These are phyloP conservation scores for Ogataea pini DNA, from an alignment of 805 yeast genomes.

Conservation along the genomic window DNA sequence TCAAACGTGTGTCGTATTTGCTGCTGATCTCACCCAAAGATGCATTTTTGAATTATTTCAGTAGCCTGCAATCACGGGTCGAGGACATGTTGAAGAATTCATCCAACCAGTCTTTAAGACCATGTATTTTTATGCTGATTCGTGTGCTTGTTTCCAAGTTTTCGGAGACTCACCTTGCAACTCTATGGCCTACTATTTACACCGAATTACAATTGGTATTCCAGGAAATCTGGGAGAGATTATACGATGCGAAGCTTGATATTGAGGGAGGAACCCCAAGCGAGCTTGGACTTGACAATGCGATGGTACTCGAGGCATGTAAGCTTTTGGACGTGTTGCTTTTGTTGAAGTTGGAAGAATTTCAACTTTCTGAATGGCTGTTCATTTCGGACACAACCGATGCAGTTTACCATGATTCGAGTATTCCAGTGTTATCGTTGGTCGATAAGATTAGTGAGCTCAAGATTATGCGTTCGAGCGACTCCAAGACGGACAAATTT, in stretches of 20 bases:
- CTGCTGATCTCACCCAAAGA: slow-evolving; percentile 63
- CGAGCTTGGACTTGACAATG: slow-evolving; percentile 39
- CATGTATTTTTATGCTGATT: slow-evolving; percentile 55
- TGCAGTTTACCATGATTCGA: slow-evolving; percentile 31
- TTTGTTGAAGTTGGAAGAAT: slow-evolving; percentile 69
- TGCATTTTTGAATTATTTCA: slow-evolving; percentile 50
- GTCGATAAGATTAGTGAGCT: slow-evolving; percentile 35
- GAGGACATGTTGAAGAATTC: slow-evolving; percentile 32
- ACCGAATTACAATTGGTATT: slow-evolving; percentile 61
- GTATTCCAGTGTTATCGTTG: slow-evolving; percentile 38
- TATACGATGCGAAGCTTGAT: slow-evolving; percentile 19
- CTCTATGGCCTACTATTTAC: slow-evolving; percentile 69
- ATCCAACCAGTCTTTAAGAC: slow-evolving; percentile 34
- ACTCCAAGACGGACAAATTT: slow-evolving; percentile 2
- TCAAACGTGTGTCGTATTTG: slow-evolving; percentile 66
- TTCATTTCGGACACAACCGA: slow-evolving; percentile 63
- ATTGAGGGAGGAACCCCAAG: slow-evolving; percentile 9
- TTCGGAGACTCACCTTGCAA: slow-evolving; percentile 61
- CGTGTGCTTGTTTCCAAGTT: slow-evolving; percentile 66
- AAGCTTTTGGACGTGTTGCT: slow-evolving; percentile 78
- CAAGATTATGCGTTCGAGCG: slow-evolving; percentile 26
- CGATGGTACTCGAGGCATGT: slow-evolving; percentile 57
- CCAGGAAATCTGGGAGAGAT: slow-evolving; percentile 33
- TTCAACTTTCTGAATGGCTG: slow-evolving; percentile 81
- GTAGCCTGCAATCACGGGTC: slow-evolving; percentile 42